These are phyloP conservation scores for Nissolia schottii DNA, from an alignment of 306 rosid genomes.

Conservation along the genomic window DNA sequence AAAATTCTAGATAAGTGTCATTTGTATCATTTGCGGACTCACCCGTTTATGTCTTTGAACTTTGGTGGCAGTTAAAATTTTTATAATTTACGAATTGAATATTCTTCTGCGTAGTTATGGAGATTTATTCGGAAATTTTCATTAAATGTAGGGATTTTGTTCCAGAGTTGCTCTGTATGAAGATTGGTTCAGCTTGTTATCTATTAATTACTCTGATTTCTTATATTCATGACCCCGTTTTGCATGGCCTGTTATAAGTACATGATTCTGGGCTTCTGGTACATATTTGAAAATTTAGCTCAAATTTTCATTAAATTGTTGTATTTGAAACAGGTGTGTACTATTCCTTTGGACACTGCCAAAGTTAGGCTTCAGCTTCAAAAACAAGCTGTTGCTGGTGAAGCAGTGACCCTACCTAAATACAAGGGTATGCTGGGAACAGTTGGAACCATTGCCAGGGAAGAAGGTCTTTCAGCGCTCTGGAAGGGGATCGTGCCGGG, in stretches of 20 bases:
- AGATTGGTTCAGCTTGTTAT: background rate
- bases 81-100: background rate
- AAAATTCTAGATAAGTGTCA: background rate
- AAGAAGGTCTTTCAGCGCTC: slow-evolving; percentile 82
- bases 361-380: slow-evolving; percentile 98
- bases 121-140: background rate
- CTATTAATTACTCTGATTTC: background rate
- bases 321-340: slow-evolving; percentile 55
- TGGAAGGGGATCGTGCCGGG: slow-evolving; percentile 99
- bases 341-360: slow-evolving; percentile 96
- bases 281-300: background rate
- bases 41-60: background rate
- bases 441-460: slow-evolving; percentile 88
- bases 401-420: slow-evolving; percentile 60
- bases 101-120: background rate
- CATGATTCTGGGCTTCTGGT: too few species aligned
- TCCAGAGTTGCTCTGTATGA: slow-evolving; percentile 1
- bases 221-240: background rate
- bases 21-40: background rate
- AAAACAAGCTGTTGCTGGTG: slow-evolving; percentile 65
- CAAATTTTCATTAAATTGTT: background rate
- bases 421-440: slow-evolving; percentile 93
- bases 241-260: slow-evolving; percentile 2
- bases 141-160: background rate
- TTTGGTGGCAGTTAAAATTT: background rate